Evolutionary conservation across 164 flowering plant species (phyloP), one percentile per base, ranked within the genome.

Genomic region (Tetracentron sinense): DNA sequence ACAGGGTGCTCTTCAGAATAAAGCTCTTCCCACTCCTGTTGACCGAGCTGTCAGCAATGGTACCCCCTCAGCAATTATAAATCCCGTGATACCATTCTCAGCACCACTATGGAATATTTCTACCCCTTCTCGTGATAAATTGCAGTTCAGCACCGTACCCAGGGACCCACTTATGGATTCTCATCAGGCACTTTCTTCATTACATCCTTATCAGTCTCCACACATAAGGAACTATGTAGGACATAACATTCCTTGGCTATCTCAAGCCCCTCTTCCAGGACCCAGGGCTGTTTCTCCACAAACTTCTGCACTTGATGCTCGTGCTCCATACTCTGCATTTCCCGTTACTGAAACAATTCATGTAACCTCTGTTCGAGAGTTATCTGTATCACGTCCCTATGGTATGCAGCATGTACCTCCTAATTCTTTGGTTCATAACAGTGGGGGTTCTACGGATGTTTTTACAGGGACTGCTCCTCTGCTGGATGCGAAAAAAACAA

Each of bases 41-140:
- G 78, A 79, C 54, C 77, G 82, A 73, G 70, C 74, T 38, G 77
- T 78, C 72, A 79, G 69, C 78, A 88, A 82, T 76, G 72, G 70
- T 49, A 60, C 73, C 56, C 81, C 83, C 63, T 62, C 79, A 27
- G 44, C 85, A 21, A 42, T 67, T 50, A 46, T 70, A 30, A 82
- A 67, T 73, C 81, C 95, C 2, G 59, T 76, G 51, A 66, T 81
- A 3, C 84, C 94, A 22, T 74, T 80, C 31, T 83, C 98, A 15
- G 88, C 97, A n/a, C 98, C 99, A 8, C 62, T 85, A 47, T 92
- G 97, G 99, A 92, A 70, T 71, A 46, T 83, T 30, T 54, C 92
- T 56, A 78, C 86, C n/a, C 0, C 96, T 15, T 62, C 79, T n/a
- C 69, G 62, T 66, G 88, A 88, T 65, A 73, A 72, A 19, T 52